Conservation (phyloP, 768 basidiomycete genomes). For the Leccinum rimulosum region DNA sequence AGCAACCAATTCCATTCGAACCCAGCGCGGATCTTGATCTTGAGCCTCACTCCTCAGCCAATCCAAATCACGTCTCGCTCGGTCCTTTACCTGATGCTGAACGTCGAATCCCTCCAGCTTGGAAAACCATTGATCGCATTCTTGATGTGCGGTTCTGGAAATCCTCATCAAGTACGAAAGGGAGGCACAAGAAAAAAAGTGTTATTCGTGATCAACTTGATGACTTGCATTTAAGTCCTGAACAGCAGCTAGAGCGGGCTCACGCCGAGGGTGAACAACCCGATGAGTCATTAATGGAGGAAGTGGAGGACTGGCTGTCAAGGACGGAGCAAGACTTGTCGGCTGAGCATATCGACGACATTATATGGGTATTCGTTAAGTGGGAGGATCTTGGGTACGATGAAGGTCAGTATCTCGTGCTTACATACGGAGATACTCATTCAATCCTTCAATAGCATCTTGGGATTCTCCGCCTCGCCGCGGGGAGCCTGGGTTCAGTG, state of each 20-base stretch:
- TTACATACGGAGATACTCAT: not conserved
- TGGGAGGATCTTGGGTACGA: slow-evolving; percentile 95
- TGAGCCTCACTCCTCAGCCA: slow-evolving; percentile 28
- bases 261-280: slow-evolving; percentile 67
- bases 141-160: slow-evolving; percentile 75
- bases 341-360: slow-evolving; percentile 51
- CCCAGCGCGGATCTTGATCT: slow-evolving; percentile 37
- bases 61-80: slow-evolving; percentile 30
- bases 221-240: slow-evolving; percentile 13
- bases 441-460: slow-evolving; percentile 51
- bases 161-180: slow-evolving; percentile 26
- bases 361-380: slow-evolving; percentile 86
- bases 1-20: slow-evolving; percentile 37
- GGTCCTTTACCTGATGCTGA: slow-evolving; percentile 67
- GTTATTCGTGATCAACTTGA: slow-evolving; percentile 29
- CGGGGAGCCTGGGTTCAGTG: slow-evolving; percentile 54
- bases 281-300: slow-evolving; percentile 48
- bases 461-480: slow-evolving; percentile 86
- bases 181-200: slow-evolving; percentile 22
- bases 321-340: slow-evolving; percentile 42
- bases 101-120: slow-evolving; percentile 66
- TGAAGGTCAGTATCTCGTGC: slow-evolving; percentile 54
- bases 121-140: slow-evolving; percentile 92
- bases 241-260: slow-evolving; percentile 35
- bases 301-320: slow-evolving; percentile 52